phyloP scores from a whole-genome alignment of 73 alveolate species.

The Tetrahymena thermophila region DNA sequence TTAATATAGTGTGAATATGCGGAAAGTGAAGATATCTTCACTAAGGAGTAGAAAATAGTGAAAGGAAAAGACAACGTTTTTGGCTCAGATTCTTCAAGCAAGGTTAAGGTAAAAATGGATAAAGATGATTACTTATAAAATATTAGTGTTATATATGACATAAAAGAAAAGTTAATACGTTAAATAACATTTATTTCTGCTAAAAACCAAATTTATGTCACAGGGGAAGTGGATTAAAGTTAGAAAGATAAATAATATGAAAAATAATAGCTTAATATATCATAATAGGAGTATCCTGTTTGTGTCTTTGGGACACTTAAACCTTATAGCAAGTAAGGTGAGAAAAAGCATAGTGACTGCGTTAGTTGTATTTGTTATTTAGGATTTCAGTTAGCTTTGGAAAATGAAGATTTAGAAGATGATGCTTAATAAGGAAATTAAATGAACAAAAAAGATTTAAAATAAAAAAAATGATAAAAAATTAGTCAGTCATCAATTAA shows the following conservation, averaged over 20 bases:
- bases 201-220: neutral
- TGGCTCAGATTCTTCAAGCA: neutral
- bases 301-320: neutral
- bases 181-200: neutral
- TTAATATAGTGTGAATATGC: neutral
- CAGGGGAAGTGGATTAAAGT: neutral
- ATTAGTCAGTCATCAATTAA: too few relatives aligned
- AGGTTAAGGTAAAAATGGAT: neutral
- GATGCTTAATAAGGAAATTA: too few relatives aligned
- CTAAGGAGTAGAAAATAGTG: neutral
- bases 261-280: neutral
- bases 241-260: neutral
- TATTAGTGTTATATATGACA: neutral
- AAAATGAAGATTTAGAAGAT: neutral
- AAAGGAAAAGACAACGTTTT: neutral
- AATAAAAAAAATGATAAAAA: neutral
- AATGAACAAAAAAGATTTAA: too few relatives aligned
- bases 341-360: neutral
- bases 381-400: neutral
- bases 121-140: neutral
- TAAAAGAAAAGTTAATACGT: neutral
- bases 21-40: neutral
- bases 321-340: neutral
- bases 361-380: neutral
- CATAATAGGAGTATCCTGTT: neutral